Percentiles rank a stretch among this genome's conserved stretches.
Conservation (phyloP, 1,139 yeast genomes). For the Lodderomyces beijingensis region DNA sequence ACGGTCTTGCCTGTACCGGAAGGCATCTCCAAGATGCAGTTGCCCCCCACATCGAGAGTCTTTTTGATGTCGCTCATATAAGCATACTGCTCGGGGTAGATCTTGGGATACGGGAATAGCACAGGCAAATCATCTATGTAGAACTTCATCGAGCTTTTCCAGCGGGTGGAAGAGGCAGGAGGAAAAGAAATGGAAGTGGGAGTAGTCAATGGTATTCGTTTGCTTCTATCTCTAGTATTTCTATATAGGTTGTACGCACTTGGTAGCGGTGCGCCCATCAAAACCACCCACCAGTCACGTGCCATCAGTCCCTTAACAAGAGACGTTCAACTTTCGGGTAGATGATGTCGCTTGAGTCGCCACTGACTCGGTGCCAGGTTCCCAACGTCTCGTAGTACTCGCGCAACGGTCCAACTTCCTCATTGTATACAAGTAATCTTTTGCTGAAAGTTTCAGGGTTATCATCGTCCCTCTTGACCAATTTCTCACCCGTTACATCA, state of each 20-base stretch:
- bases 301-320: too few species aligned
- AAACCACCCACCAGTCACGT: too few species aligned
- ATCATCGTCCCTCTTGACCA: conserved; percentile 78
- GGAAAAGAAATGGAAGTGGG: conserved; percentile 1
- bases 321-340: conserved; percentile 61
- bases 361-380: conserved; percentile 55
- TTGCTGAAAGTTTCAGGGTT: conserved; percentile 62
- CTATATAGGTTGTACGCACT: conserved; percentile 3
- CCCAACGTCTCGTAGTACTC: conserved; percentile 54
- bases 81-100: conserved; percentile 96
- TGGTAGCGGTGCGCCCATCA: conserved; percentile 17
- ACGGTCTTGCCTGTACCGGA: conserved; percentile 99
- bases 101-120: conserved; percentile 93
- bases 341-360: conserved; percentile 79
- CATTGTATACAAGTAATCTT: conserved; percentile 60
- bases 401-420: conserved; percentile 58
- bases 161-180: too few species aligned
- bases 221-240: neutral
- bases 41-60: conserved; percentile 95
- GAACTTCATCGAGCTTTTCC: conserved; percentile 68
- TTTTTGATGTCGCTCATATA: conserved; percentile 95
- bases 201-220: too few species aligned
- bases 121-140: conserved; percentile 93
- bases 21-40: conserved; percentile 97
- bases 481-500: conserved; percentile 84